phyloP scores from a whole-genome alignment of 495 filamentous ascomycete species.

The Oleoguttula mirabilis region DNA sequence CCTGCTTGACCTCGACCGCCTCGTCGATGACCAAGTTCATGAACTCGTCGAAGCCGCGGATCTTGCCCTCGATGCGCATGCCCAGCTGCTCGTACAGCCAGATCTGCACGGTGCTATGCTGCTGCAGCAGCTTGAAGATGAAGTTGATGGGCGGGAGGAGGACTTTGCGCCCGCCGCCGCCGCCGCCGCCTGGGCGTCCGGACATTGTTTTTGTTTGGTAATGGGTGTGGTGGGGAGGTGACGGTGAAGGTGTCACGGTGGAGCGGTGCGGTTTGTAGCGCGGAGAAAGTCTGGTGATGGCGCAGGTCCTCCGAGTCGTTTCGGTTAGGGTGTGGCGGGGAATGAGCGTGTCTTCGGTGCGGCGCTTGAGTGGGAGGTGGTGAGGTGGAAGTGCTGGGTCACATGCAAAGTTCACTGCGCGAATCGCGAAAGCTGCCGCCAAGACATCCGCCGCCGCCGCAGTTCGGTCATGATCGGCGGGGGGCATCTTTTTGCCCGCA shows the following conservation, averaged over 20 bases:
- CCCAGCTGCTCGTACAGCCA: conserved; percentile 95
- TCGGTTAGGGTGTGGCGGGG: no score
- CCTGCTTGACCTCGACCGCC: conserved; percentile 78
- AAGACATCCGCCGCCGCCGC: no score
- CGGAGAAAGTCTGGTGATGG: no score
- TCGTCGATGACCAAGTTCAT: conserved; percentile 98
- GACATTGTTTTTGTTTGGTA: not conserved
- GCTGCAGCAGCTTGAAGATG: conserved; percentile 91
- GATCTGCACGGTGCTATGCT: conserved; percentile 75
- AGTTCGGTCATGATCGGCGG: no score
- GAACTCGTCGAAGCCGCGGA: conserved; percentile 96
- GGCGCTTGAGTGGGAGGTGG: no score
- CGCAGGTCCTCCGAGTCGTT: no score
- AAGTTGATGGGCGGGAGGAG: conserved; percentile 95
- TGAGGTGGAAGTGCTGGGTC: no score
- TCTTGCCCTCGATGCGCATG: conserved; percentile 89
- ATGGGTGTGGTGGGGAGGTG: not conserved
- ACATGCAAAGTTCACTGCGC: no score
- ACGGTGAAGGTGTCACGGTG: no score
- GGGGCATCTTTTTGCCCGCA: no score
- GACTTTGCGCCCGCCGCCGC: conserved; percentile 70
- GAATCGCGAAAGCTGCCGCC: no score
- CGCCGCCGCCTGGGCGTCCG: conserved; percentile 32
- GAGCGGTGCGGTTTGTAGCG: not conserved
- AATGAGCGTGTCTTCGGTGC: no score